Evolutionary conservation across 1,284 basidiomycete species (phyloP).

Genomic region (Ustilago bromivora): DNA sequence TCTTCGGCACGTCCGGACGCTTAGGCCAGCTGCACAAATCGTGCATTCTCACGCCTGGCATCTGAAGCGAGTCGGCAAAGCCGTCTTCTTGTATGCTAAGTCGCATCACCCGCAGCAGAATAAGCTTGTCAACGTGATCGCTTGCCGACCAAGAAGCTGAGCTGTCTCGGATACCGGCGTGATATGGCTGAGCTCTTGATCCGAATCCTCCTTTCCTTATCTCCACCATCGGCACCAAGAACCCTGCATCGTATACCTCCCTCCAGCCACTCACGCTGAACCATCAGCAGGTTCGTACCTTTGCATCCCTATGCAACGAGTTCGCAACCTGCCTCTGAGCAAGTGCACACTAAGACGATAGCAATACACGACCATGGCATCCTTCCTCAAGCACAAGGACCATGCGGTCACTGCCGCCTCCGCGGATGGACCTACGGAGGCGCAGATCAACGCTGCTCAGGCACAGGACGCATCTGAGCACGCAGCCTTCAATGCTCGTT

Average conservation of each 20-base stretch:
- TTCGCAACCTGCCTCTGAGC: not conserved
- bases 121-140: not conserved
- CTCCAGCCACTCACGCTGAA: not conserved
- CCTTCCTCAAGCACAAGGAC: slow-evolving; percentile 43
- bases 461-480: slow-evolving; percentile 47
- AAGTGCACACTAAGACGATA: slow-evolving; percentile 1
- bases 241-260: not conserved
- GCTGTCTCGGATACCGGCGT: not conserved
- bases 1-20: too few relatives aligned
- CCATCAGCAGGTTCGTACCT: not conserved
- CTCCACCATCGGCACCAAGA: not conserved
- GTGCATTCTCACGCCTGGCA: slow-evolving; percentile 1
- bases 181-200: not conserved
- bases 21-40: too few relatives aligned
- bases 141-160: not conserved
- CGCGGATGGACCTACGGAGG: slow-evolving; percentile 20
- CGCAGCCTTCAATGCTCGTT: slow-evolving; percentile 33
- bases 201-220: not conserved
- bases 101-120: slow-evolving; percentile 2
- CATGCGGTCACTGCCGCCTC: slow-evolving; percentile 23
- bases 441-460: slow-evolving; percentile 43
- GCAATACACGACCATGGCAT: slow-evolving; percentile 25
- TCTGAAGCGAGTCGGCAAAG: slow-evolving; percentile 2
- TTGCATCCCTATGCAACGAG: slow-evolving; percentile 14
- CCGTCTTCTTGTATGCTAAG: not conserved